Conservation (phyloP, 805 yeast genomes). For the Barnettozyma botsteinii region DNA sequence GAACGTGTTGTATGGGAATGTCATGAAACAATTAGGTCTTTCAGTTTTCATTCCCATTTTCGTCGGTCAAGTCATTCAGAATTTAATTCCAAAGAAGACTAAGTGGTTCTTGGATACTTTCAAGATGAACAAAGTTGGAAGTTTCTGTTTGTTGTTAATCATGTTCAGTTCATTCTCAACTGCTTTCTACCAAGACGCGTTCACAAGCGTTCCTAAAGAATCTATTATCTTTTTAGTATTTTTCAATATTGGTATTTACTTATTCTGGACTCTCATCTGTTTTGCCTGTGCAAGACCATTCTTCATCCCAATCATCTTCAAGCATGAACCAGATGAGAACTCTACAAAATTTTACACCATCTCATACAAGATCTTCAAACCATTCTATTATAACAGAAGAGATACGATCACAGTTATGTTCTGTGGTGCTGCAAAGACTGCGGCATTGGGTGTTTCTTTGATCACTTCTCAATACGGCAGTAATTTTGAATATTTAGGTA, state of each 20-base stretch:
- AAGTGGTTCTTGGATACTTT: constrained; percentile 54
- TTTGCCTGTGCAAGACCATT: constrained; percentile 56
- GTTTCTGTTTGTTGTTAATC: constrained; percentile 70
- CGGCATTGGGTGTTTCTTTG: constrained; percentile 83
- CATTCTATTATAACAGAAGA: constrained; percentile 62
- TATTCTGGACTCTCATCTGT: constrained; percentile 67
- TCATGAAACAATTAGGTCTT: constrained; percentile 83
- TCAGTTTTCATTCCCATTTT: constrained; percentile 79
- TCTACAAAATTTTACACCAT: constrained; percentile 41
- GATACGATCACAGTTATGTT: constrained; percentile 79
- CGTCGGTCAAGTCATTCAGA: constrained; percentile 83
- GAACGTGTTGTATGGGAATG: constrained; percentile 56
- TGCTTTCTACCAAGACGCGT: constrained; percentile 79
- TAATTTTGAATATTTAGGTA: constrained; percentile 55
- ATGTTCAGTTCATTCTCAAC: constrained; percentile 81
- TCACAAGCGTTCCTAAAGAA: constrained; percentile 59
- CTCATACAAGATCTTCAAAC: constrained; percentile 36
- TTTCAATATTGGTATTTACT: constrained; percentile 74
- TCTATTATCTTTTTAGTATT: constrained; percentile 75
- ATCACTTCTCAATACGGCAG: constrained; percentile 76
- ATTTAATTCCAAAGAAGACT: constrained; percentile 58
- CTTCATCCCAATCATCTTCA: constrained; percentile 40
- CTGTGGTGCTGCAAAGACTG: constrained; percentile 92
- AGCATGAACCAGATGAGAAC: constrained; percentile 40
- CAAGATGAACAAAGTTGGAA: constrained; percentile 65